Conservation (phyloP, 1,139 yeast genomes). For the Pichia sp. region DNA sequence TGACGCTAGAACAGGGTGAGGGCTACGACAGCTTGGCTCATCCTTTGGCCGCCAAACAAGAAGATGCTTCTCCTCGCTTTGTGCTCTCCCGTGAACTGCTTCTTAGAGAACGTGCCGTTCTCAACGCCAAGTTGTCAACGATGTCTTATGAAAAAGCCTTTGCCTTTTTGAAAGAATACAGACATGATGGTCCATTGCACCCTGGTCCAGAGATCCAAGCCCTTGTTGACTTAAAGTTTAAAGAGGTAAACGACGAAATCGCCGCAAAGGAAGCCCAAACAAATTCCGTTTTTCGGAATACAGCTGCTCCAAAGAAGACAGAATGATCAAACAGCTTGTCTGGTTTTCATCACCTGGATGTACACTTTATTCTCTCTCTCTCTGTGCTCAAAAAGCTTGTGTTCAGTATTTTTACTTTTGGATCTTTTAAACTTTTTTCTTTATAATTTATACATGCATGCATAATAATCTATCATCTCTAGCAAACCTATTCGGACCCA, state of each 20-base stretch:
- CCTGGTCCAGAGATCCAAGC: constrained; percentile 41
- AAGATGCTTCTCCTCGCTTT: constrained; percentile 37
- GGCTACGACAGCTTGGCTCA: constrained; percentile 48
- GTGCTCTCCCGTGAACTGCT: constrained; percentile 43
- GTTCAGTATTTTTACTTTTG: too few species aligned
- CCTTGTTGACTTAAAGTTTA: constrained; percentile 40
- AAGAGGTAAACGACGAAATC: constrained; percentile 27
- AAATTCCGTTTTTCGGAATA: not conserved
- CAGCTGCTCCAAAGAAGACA: constrained; percentile 12
- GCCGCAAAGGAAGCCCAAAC: constrained; percentile 1
- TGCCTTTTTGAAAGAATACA: constrained; percentile 47
- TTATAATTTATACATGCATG: not conserved
- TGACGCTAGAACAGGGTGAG: constrained; percentile 65
- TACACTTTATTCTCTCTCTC: too few species aligned
- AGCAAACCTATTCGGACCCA: not conserved
- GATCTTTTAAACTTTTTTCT: not conserved
- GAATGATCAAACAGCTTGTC: too few species aligned
- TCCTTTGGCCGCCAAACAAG: not conserved
- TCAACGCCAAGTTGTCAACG: constrained; percentile 19
- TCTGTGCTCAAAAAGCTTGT: too few species aligned
- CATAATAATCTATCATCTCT: not conserved
- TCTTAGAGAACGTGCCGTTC: constrained; percentile 38
- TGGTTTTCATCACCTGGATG: too few species aligned
- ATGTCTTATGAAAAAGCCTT: constrained; percentile 47
- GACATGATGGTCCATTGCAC: constrained; percentile 59